Evolutionary conservation across 2,329 filamentous ascomycete species (phyloP).

Genomic region (Talaromyces amestolkiae): DNA sequence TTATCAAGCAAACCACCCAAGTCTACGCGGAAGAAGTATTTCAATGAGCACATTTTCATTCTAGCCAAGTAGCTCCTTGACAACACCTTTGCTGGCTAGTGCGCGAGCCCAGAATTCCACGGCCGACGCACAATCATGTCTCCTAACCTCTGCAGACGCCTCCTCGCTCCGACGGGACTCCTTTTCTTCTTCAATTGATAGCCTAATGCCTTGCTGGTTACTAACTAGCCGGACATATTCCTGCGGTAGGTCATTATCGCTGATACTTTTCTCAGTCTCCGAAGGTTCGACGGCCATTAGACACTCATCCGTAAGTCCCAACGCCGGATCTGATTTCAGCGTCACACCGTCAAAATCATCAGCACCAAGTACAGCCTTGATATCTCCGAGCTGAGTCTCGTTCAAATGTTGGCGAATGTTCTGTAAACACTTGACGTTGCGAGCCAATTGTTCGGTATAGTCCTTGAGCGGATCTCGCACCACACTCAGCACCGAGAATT

Average conservation of each 20-base stretch:
- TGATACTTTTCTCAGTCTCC: constrained; percentile 18
- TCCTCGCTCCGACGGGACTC: constrained; percentile 40
- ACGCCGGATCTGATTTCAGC: constrained; percentile 38
- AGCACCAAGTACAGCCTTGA: neutral
- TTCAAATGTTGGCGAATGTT: constrained; percentile 34
- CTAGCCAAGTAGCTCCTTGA: constrained; percentile 40
- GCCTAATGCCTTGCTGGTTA: constrained; percentile 34
- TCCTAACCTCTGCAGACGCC: constrained; percentile 40
- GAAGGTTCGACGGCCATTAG: constrained; percentile 28
- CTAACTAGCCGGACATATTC: constrained; percentile 29
- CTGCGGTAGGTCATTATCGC: constrained; percentile 32
- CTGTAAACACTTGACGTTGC: constrained; percentile 48
- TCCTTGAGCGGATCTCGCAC: constrained; percentile 62
- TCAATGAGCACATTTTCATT: too few relatives aligned
- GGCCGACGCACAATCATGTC: constrained; percentile 66
- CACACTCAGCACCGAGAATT: constrained; percentile 76
- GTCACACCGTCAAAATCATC: constrained; percentile 20
- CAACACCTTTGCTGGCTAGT: constrained; percentile 64
- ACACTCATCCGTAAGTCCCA: constrained; percentile 31
- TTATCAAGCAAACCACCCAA: too few relatives aligned
- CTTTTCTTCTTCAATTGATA: constrained; percentile 41
- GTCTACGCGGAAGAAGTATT: too few relatives aligned
- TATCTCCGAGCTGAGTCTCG: neutral
- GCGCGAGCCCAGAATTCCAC: constrained; percentile 68
- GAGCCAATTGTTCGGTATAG: constrained; percentile 44